Conservation (phyloP, 257 asterid genomes). For the Solanum okadae region DNA sequence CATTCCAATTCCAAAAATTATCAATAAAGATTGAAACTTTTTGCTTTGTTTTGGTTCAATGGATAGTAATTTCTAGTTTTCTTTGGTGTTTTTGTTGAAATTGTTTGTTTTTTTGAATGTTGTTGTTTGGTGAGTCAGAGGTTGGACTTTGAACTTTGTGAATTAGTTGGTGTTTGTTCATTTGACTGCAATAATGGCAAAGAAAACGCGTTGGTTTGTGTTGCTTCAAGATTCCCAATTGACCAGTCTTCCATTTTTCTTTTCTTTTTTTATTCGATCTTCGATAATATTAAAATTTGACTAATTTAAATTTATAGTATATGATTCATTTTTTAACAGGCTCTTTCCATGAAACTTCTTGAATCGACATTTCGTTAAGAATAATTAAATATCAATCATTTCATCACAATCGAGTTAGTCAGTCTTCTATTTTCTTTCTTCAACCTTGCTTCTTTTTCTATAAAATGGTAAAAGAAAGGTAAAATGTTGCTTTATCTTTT, state of each 20-base stretch:
- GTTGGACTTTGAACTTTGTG: slow-evolving; percentile 68
- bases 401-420: neutral
- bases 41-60: neutral
- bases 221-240: slow-evolving; percentile 12
- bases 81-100: neutral
- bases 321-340: accelerated
- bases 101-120: neutral
- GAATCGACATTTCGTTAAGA: too few relatives aligned
- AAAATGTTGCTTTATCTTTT: neutral
- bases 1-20: neutral
- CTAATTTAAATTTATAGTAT: neutral
- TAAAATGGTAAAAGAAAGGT: neutral
- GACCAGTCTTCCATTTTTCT: slow-evolving; percentile 9
- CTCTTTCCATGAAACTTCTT: too few relatives aligned
- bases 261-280: accelerated
- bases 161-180: slow-evolving; percentile 28
- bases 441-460: neutral
- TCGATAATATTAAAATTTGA: neutral
- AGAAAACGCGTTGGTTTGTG: slow-evolving; percentile 40
- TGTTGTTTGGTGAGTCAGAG: slow-evolving; percentile 58
- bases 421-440: neutral
- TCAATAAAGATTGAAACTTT: slow-evolving; percentile 18
- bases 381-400: neutral
- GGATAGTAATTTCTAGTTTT: neutral
- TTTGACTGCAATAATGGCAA: slow-evolving; percentile 41